A percentile compares a stretch with the other conserved stretches of the same genome.
Evolutionary conservation across 305 asterid species (phyloP).

Genomic region (Fraxinus sp.): DNA sequence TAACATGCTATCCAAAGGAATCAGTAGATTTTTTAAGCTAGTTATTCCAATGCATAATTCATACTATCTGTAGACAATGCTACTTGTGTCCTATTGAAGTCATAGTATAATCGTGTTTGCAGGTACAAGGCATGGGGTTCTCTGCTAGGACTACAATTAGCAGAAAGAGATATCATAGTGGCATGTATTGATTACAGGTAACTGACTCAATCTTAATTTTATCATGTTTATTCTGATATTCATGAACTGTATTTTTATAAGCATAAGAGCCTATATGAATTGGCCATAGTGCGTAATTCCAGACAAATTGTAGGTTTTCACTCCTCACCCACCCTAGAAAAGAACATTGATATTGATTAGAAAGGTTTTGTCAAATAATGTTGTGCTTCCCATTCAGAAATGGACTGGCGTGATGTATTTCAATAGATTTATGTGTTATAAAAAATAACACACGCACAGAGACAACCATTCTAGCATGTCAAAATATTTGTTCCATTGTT

Average conservation of each 20-base stretch:
- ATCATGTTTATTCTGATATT: constrained; percentile 9
- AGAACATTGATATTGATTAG: constrained; percentile 5
- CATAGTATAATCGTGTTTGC: constrained; percentile 26
- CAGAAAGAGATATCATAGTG: constrained; percentile 87
- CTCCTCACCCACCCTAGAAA: constrained; percentile 6
- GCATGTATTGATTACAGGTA: constrained; percentile 98
- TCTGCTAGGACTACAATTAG: constrained; percentile 78
- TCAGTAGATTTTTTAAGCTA: not conserved
- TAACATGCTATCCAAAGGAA: not conserved
- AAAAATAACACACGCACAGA: not conserved
- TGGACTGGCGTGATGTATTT: constrained; percentile 11
- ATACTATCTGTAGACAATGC: constrained; percentile 11
- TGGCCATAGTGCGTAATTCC: constrained; percentile 11
- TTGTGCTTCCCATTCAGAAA: not conserved
- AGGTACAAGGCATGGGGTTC: constrained; percentile 99
- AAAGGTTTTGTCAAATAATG: not conserved
- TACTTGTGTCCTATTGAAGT: constrained; percentile 8
- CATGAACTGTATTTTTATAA: not conserved
- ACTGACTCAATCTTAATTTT: constrained; percentile 15
- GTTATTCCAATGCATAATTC: not conserved
- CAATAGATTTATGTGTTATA: not conserved
- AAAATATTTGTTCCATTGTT: not conserved
- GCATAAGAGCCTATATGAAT: constrained; percentile 1
- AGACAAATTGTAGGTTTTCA: constrained; percentile 16
- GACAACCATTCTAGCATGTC: constrained; percentile 9